Evolutionary conservation across 345 rosid genomes (phyloP).

Genomic region (Hibiscus trionum): DNA sequence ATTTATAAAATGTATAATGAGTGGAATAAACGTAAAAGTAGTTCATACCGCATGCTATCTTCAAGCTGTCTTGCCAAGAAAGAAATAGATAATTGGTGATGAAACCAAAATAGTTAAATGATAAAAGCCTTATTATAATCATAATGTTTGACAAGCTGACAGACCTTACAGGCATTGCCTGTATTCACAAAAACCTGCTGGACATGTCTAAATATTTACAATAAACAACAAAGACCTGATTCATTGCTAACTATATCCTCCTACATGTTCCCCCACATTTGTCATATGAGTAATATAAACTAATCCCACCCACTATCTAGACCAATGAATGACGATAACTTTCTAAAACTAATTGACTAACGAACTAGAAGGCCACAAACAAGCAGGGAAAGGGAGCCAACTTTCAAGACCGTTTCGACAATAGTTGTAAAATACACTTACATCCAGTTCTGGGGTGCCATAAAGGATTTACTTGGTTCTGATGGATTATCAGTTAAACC

Average conservation of each 20-base stretch:
- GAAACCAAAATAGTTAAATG: background rate
- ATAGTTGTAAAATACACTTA: slow-evolving; percentile 23
- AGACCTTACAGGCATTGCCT: slow-evolving; percentile 22
- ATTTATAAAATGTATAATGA: too few species aligned
- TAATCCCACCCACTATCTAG: background rate
- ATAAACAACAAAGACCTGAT: slow-evolving; percentile 21
- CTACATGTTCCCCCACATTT: slow-evolving; percentile 18
- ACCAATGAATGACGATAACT: slow-evolving; percentile 17
- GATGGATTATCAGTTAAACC: slow-evolving; percentile 14
- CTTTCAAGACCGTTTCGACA: slow-evolving; percentile 8
- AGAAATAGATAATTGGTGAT: background rate
- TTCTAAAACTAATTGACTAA: background rate
- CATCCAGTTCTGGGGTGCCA: slow-evolving; percentile 40
- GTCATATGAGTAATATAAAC: background rate
- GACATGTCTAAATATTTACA: slow-evolving; percentile 33
- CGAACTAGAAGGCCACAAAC: background rate
- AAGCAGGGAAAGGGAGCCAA: background rate
- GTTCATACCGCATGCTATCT: too few species aligned
- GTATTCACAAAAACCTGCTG: slow-evolving; percentile 26
- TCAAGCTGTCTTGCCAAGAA: too few species aligned
- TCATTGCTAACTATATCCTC: background rate
- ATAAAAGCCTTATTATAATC: slow-evolving; percentile 27
- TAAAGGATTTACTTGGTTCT: slow-evolving; percentile 21
- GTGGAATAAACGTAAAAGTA: too few species aligned
- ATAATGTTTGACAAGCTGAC: slow-evolving; percentile 30